Conservation (phyloP, 495 filamentous ascomycete species). For the Annulohypoxylon bovei region DNA sequence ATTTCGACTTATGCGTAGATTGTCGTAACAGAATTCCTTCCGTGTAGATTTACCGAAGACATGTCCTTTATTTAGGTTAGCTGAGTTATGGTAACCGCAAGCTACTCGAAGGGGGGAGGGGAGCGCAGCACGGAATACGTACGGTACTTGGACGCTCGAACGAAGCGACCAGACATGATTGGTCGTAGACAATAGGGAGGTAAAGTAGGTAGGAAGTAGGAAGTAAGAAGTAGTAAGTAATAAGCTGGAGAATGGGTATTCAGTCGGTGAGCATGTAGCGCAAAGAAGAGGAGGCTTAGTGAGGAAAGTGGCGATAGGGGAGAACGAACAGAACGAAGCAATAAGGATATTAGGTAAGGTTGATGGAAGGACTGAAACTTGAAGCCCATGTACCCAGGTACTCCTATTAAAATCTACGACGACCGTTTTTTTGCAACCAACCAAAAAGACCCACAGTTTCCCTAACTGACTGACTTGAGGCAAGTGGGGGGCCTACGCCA, state of each 20-base stretch:
- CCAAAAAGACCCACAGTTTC: not conserved
- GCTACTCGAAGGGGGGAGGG: constrained; percentile 41
- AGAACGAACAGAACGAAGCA: constrained; percentile 25
- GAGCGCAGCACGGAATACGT: constrained; percentile 55
- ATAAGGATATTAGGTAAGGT: constrained; percentile 35
- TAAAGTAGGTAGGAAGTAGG: not conserved
- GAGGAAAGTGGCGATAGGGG: constrained; percentile 29
- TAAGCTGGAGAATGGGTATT: constrained; percentile 15
- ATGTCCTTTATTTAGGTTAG: constrained; percentile 72
- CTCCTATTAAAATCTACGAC: not conserved
- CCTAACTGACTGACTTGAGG: not conserved
- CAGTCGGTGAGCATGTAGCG: not conserved
- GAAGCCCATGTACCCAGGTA: constrained; percentile 1
- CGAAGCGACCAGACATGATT: constrained; percentile 94
- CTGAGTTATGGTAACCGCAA: constrained; percentile 41
- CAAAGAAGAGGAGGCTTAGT: constrained; percentile 3
- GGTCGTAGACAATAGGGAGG: constrained; percentile 16
- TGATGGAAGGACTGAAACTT: constrained; percentile 12
- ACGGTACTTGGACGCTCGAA: constrained; percentile 99
- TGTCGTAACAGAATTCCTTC: constrained; percentile 96
- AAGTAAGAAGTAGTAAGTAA: constrained; percentile 16
- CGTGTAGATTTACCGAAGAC: constrained; percentile 93
- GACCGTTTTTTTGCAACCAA: not conserved
- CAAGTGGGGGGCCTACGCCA: constrained; percentile 11
- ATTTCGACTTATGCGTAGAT: constrained; percentile 92